These are phyloP conservation scores for Cadophora sp. DNA, from an alignment of 2,329 filamentous ascomycete genomes.

Conservation along the genomic window DNA sequence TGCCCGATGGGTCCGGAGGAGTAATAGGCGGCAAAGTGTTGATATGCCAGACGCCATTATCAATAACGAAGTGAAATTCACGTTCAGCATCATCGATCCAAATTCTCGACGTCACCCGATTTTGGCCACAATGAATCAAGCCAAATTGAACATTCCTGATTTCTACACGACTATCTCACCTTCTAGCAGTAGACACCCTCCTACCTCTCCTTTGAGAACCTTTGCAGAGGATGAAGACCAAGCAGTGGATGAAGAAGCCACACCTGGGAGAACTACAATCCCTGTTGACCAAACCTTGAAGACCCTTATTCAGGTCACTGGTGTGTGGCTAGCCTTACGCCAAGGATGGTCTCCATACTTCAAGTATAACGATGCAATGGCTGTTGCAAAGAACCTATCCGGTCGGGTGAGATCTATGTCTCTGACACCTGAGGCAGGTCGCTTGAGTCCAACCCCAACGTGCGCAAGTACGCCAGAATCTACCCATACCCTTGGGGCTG, in stretches of 20 bases:
- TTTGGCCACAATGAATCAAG: conserved; percentile 70
- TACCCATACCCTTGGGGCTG: conserved; percentile 24
- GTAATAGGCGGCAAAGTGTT: conserved; percentile 45
- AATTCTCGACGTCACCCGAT: conserved; percentile 75
- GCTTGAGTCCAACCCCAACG: conserved; percentile 28
- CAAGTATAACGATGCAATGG: conserved; percentile 44
- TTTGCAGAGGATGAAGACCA: conserved; percentile 26
- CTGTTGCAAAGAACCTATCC: conserved; percentile 24
- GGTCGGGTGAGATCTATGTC: conserved; percentile 39
- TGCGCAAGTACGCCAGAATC: conserved; percentile 39
- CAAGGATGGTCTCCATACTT: conserved; percentile 52
- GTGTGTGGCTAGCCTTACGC: conserved; percentile 58
- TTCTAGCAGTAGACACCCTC: conserved; percentile 55
- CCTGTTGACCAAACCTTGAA: conserved; percentile 54
- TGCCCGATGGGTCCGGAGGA: conserved; percentile 72
- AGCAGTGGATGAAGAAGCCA: conserved; percentile 30
- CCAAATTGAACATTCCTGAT: conserved; percentile 72
- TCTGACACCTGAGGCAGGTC: conserved; percentile 37
- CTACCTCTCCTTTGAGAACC: conserved; percentile 32
- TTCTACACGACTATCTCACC: conserved; percentile 65
- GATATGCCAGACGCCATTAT: conserved; percentile 40
- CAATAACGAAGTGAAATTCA: conserved; percentile 64
- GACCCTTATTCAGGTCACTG: conserved; percentile 58
- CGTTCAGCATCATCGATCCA: conserved; percentile 78
- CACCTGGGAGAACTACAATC: conserved; percentile 46